Conservation (phyloP, 1,284 basidiomycete genomes). For the Anthracocystis setariae region DNA sequence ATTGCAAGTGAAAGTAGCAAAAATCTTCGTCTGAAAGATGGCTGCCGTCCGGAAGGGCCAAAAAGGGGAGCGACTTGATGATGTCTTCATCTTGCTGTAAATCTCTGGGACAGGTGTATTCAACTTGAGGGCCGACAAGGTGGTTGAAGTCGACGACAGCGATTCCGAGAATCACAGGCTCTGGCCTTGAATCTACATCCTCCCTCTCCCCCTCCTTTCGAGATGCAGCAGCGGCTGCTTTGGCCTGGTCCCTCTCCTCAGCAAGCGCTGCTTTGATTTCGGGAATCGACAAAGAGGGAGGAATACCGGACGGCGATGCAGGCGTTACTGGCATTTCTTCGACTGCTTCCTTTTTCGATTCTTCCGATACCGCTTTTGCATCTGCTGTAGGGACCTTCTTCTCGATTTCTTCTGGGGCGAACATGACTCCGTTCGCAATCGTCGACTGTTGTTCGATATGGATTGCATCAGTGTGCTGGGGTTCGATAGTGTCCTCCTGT, state of each 20-base stretch:
- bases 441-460: neutral
- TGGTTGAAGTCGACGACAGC: conserved; percentile 67
- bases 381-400: neutral
- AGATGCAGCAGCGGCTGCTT: conserved; percentile 27
- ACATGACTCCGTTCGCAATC: neutral
- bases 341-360: neutral
- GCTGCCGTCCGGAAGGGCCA: conserved; percentile 96
- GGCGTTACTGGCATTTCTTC: conserved; percentile 8
- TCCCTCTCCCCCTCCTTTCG: neutral
- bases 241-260: conserved; percentile 31
- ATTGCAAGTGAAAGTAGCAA: conserved; percentile 87
- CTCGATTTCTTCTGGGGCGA: neutral
- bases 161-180: conserved; percentile 59
- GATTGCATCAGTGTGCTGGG: too few species aligned
- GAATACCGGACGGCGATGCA: conserved; percentile 15
- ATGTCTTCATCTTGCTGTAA: conserved; percentile 62
- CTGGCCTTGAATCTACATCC: neutral
- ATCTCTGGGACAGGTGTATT: conserved; percentile 58
- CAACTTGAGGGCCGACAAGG: conserved; percentile 65
- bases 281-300: conserved; percentile 40
- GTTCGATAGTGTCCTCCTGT: too few species aligned
- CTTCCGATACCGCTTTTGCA: neutral
- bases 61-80: conserved; percentile 79
- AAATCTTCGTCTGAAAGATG: conserved; percentile 95
- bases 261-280: conserved; percentile 48